Evolutionary conservation across 257 asterid species (phyloP).

Genomic region (Haberlea rhodopensis): DNA sequence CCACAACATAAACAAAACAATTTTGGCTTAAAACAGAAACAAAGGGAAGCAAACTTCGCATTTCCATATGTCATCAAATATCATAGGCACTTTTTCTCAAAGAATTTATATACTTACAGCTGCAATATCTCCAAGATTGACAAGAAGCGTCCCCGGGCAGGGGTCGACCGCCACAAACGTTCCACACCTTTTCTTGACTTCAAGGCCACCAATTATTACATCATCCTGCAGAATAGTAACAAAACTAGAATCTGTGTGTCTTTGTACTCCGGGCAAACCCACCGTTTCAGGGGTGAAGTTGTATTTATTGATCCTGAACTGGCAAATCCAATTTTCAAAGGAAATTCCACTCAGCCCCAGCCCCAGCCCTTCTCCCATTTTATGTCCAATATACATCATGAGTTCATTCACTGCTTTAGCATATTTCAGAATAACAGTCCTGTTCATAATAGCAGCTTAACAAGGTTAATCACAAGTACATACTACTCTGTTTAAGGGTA

Average conservation of each 20-base stretch:
- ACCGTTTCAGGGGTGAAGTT: slow-evolving; percentile 44
- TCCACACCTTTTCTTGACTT: slow-evolving; percentile 55
- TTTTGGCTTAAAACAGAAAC: not conserved
- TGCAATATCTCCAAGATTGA: slow-evolving; percentile 68
- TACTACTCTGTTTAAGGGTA: not conserved
- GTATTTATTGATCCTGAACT: slow-evolving; percentile 73
- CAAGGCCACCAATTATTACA: slow-evolving; percentile 60
- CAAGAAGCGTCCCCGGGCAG: slow-evolving; percentile 51
- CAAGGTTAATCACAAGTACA: not conserved
- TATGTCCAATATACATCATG: slow-evolving; percentile 37
- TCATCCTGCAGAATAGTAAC: slow-evolving; percentile 73
- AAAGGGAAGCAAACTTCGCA: too few species aligned
- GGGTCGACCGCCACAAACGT: slow-evolving; percentile 53
- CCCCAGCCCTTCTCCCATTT: slow-evolving; percentile 50
- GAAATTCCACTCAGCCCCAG: slow-evolving; percentile 36
- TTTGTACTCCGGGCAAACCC: slow-evolving; percentile 51
- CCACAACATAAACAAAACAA: too few species aligned
- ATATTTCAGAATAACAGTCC: slow-evolving; percentile 48
- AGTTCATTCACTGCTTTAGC: slow-evolving; percentile 52
- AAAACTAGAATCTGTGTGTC: slow-evolving; percentile 69
- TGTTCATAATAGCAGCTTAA: slow-evolving; percentile 14
- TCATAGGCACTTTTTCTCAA: not conserved
- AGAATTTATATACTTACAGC: slow-evolving; percentile 28
- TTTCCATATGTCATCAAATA: not conserved
- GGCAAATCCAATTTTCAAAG: slow-evolving; percentile 55